Conservation (phyloP, 768 basidiomycete genomes). For the Lentinula edodes region DNA sequence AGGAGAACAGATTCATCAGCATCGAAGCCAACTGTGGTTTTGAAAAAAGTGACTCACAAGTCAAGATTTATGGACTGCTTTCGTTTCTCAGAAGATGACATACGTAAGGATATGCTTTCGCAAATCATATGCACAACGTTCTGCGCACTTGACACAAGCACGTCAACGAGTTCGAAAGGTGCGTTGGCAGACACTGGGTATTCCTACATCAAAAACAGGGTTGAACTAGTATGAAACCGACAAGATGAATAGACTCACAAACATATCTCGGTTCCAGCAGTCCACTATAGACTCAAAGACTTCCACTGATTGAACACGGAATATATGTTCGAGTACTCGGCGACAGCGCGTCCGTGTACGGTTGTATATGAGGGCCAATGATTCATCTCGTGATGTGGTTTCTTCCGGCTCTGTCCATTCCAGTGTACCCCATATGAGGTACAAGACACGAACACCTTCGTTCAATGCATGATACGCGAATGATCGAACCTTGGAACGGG, state of each 20-base stretch:
- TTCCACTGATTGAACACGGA: conserved; percentile 73
- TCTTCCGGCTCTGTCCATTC: conserved; percentile 39
- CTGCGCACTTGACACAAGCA: conserved; percentile 79
- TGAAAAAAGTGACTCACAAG: conserved; percentile 41
- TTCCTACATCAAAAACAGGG: conserved; percentile 21
- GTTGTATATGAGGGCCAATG: conserved; percentile 58
- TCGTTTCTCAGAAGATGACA: conserved; percentile 53
- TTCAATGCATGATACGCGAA: conserved; percentile 73
- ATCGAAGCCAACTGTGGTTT: neutral
- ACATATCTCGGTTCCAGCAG: conserved; percentile 65
- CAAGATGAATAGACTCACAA: conserved; percentile 28
- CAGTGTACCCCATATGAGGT: conserved; percentile 65
- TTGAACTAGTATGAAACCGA: conserved; percentile 3
- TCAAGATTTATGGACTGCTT: conserved; percentile 60
- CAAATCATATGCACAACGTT: conserved; percentile 85
- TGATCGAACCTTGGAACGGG: conserved; percentile 50
- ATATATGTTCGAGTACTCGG: conserved; percentile 79
- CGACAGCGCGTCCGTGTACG: conserved; percentile 67
- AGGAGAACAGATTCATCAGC: conserved; percentile 5
- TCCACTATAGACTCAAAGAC: conserved; percentile 81
- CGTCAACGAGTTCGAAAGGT: conserved; percentile 79
- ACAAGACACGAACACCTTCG: conserved; percentile 76
- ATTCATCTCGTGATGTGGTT: conserved; percentile 59
- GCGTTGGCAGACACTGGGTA: conserved; percentile 37
- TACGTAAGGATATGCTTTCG: conserved; percentile 68